Base-by-base conservation (phyloP, 495 filamentous ascomycete species). In the Xanthoparmelia taractica region DNA sequence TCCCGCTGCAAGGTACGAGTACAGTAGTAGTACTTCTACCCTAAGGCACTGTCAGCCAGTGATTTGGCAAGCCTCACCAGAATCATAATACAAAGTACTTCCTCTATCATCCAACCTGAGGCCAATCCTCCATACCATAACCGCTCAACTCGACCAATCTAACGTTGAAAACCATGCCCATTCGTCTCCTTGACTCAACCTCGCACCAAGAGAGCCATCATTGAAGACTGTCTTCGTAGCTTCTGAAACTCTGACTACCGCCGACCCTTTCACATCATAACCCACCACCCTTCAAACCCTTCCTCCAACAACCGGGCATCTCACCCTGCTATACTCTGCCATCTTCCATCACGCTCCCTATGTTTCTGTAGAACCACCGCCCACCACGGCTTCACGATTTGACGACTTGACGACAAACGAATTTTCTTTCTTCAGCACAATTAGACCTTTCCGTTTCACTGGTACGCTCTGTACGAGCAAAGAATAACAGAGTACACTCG, bases 331-430 rank as follows among this genome's bases (percentile, higher is more conserved):
- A 54, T 54, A 54, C 7, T 8, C 45, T 50, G 25, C 23, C 45
- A 29, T 50, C 45, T 50, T 4, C 4, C 27, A 31, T 25, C 2
- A 12, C 15, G 12, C 6, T 52, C 50, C 27, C 6, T 34, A 33
- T 54, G 50, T 54, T 27, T 54, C 29, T 20, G 7, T 54, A 33
- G 33, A 54, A 54, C 6, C 27, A 20, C 29, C 4, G 13, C 50
- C 29, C 50, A 20, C 27, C 50, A 54, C 50, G 27, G 50, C 18
- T 20, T 54, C 50, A 54, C 33, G 50, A 54, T 54, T 54, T 54
- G 50, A 54, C 50, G 50, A 54, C 50, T 54, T 54, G 50, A 54
- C 50, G 50, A 54, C 27, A 33, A n/a, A 54, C 50, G 29, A 33
- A 31, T 54, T 17, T 33, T 15, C 50, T 54, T 54, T n/a, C 17